Conservation (phyloP, 495 filamentous ascomycete genomes). For the Penicillium antarcticum region DNA sequence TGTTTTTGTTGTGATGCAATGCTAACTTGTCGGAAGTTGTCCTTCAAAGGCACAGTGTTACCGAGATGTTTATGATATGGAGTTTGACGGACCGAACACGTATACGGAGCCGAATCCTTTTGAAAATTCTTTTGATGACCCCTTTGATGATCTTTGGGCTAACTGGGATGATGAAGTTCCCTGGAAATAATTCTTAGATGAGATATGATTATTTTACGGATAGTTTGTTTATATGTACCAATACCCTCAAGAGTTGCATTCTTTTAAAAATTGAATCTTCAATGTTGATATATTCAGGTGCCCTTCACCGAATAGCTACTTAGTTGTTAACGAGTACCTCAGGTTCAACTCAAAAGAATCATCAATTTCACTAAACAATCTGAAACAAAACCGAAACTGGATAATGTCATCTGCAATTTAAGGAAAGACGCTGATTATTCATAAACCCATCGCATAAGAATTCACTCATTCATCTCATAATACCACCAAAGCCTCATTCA, state of each 20-base stretch:
- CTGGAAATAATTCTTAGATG: background rate
- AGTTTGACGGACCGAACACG: background rate
- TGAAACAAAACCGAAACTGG: background rate
- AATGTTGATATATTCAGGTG: no score
- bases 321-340: no score
- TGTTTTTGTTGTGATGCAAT: background rate
- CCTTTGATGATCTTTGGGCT: conserved; percentile 2
- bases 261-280: background rate
- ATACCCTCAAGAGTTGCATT: background rate
- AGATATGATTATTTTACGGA: conserved; percentile 1
- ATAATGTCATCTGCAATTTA: background rate
- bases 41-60: conserved; percentile 30
- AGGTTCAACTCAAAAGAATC: background rate
- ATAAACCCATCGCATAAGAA: background rate
- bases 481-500: background rate
- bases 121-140: background rate
- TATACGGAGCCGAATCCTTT: conserved; percentile 1
- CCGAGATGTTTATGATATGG: conserved; percentile 28
- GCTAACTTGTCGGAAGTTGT: conserved; percentile 24
- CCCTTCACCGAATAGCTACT: no score
- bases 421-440: conserved; percentile 7
- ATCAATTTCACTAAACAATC: background rate
- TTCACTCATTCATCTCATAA: background rate
- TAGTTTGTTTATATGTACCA: background rate
- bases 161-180: conserved; percentile 1